These are phyloP conservation scores for Cladosporium austrohemisphaericum DNA, from an alignment of 2,329 filamentous ascomycete species.

Conservation along the genomic window DNA sequence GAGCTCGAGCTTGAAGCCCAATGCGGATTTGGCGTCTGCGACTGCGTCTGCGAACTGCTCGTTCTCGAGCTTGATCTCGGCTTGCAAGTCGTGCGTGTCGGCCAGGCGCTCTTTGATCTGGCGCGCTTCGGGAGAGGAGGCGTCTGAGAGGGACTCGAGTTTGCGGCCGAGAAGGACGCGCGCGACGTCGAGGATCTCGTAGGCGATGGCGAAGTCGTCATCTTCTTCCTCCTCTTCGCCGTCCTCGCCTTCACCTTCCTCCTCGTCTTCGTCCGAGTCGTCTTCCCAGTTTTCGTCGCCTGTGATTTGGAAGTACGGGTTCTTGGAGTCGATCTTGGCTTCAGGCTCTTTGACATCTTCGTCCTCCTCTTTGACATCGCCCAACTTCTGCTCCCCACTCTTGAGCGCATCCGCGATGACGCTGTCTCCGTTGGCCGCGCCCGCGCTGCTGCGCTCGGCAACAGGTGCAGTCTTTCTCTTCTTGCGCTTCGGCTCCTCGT, in stretches of 20 bases:
- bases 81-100: constrained; percentile 89
- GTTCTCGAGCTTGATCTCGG: constrained; percentile 95
- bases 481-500: constrained; percentile 52
- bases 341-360: constrained; percentile 38
- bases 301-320: constrained; percentile 84
- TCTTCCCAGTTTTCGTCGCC: constrained; percentile 91
- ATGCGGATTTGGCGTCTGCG: constrained; percentile 71
- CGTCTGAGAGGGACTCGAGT: constrained; percentile 39
- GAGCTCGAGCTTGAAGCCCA: constrained; percentile 74
- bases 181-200: constrained; percentile 61
- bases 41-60: constrained; percentile 90
- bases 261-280: constrained; percentile 49
- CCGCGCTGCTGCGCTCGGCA: constrained; percentile 19
- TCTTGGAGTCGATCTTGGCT: constrained; percentile 49
- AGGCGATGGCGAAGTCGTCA: constrained; percentile 61
- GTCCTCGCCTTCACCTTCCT: constrained; percentile 39
- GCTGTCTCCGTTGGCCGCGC: constrained; percentile 31
- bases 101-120: constrained; percentile 81
- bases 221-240: constrained; percentile 50
- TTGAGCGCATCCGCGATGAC: constrained; percentile 30
- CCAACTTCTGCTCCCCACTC: constrained; percentile 31
- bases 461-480: constrained; percentile 35
- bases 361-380: constrained; percentile 47
- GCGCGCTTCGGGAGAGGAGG: constrained; percentile 37
- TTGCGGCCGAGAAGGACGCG: constrained; percentile 58